Percentiles rank a stretch among this genome's conserved stretches.
Evolutionary conservation across 129 eudicot species (phyloP).

Genomic region (Centrapalus pauciflorus): DNA sequence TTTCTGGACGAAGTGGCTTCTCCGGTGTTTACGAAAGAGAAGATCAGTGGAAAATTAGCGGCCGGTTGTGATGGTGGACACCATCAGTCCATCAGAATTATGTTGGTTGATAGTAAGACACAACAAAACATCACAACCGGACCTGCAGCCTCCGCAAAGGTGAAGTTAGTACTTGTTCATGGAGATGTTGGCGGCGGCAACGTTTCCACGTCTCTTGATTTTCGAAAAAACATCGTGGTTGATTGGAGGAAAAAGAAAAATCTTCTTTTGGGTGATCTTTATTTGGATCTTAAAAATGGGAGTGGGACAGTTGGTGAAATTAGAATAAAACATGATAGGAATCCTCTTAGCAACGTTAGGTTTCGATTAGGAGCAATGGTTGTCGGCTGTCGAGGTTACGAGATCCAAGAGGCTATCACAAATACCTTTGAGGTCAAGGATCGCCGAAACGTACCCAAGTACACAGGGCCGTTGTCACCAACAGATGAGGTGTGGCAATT

Average conservation of each 20-base stretch:
- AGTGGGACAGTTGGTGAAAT: conserved; percentile 15
- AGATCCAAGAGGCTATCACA: conserved; percentile 7
- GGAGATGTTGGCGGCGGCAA: neutral
- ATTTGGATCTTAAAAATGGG: conserved; percentile 13
- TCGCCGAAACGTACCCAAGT: neutral
- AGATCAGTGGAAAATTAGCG: neutral
- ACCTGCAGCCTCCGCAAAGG: neutral
- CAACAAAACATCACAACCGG: neutral
- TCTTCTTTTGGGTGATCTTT: conserved; percentile 12
- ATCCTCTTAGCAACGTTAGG: neutral
- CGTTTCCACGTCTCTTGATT: neutral
- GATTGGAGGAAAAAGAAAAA: conserved; percentile 13
- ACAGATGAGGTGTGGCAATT: conserved; percentile 24
- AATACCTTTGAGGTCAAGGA: conserved; percentile 18
- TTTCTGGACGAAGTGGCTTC: neutral
- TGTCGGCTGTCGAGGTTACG: neutral
- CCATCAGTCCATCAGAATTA: neutral
- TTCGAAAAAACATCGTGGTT: conserved; percentile 12
- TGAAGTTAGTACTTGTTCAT: conserved; percentile 23
- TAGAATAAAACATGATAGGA: conserved; percentile 13
- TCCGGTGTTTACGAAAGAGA: conserved; percentile 16
- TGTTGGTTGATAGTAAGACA: conserved; percentile 8
- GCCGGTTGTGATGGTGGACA: neutral
- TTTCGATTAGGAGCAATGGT: conserved; percentile 29
- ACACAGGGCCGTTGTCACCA: neutral